Evolutionary conservation across 306 rosid species (phyloP), one percentile per base, ranked within the genome.

Genomic region (Biancaea sappan): DNA sequence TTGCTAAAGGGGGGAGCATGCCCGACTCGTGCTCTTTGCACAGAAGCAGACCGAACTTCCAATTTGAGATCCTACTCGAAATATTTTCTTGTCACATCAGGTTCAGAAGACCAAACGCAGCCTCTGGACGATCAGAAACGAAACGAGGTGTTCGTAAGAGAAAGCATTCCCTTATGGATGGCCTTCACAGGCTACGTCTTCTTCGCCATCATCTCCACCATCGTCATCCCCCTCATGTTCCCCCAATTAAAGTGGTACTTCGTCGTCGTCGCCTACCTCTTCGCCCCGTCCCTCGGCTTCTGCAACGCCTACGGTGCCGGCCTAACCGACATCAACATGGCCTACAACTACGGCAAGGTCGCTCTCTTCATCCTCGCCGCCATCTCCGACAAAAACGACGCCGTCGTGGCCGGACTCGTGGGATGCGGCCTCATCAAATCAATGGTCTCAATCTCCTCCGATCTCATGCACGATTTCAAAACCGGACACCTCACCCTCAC

Each of bases 301-400:
- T 95, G 99, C 88, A 95, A 95, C 71, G 99, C 99, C 34, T 95
- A 95, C 19, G 99, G 99, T 0, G 98, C 99, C 2, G 99, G 99
- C 56, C 65, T 95, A 69, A 95, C 99, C 0, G 99, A 95, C 87
- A 90, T 92, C 90, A 95, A 92, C 82, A 95, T 95, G 99, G 97
- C 99, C 19, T 90, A 88, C 71, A 95, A 95, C 87, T 95, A 95
- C 2, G 99, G 99, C 4, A 95, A 95, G 79, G 99, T 92, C 63
- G 99, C 99, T 52, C 97, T 95, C 72, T 95, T 95, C 78, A 85
- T 95, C 31, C 92, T 95, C 34, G 91, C 99, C 50, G 89, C 97
- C 32, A 29, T 90, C 74, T 84, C 94, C 0, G 92, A 97, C 12
- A 85, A 88, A 76, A 61, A 57, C 4, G 82, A 92, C n/a, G 99